Percentiles rank a stretch among this genome's conserved stretches.
Evolutionary conservation across 2,329 filamentous ascomycete species (phyloP).

Genomic region (Mycogone perniciosa): DNA sequence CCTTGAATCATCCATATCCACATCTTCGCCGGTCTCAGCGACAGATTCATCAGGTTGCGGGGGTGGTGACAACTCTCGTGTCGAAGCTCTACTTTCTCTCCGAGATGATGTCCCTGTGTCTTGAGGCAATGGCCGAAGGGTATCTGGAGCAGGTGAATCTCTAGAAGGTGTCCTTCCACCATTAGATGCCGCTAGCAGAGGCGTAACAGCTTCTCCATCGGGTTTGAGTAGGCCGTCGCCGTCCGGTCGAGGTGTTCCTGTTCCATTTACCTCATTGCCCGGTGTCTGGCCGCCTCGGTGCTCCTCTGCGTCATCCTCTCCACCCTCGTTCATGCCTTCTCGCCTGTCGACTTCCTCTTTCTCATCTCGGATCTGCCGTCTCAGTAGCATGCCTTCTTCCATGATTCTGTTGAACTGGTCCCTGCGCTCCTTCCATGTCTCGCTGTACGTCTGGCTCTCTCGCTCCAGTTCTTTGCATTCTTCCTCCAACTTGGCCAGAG

Average conservation of each 20-base stretch:
- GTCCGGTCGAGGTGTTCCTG: slow-evolving; percentile 46
- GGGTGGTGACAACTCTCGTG: slow-evolving; percentile 22
- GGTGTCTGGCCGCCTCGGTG: slow-evolving; percentile 44
- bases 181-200: slow-evolving; percentile 21
- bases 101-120: slow-evolving; percentile 17
- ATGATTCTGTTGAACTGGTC: slow-evolving; percentile 86
- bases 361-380: slow-evolving; percentile 83
- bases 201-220: slow-evolving; percentile 21
- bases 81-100: slow-evolving; percentile 23
- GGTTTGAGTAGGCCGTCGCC: slow-evolving; percentile 28
- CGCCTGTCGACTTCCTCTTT: slow-evolving; percentile 88
- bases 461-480: slow-evolving; percentile 84
- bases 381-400: slow-evolving; percentile 80
- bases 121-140: slow-evolving; percentile 17
- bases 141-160: slow-evolving; percentile 25
- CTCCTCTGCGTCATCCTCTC: slow-evolving; percentile 51
- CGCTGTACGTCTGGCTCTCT: slow-evolving; percentile 74
- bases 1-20: slow-evolving; percentile 49
- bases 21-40: slow-evolving; percentile 45
- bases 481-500: slow-evolving; percentile 73
- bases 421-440: slow-evolving; percentile 76
- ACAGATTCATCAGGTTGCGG: slow-evolving; percentile 25
- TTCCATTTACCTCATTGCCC: slow-evolving; percentile 42
- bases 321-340: slow-evolving; percentile 71
- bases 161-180: slow-evolving; percentile 29